phyloP scores from a whole-genome alignment of 2,329 filamentous ascomycete species.

The Helotiales sp. region DNA sequence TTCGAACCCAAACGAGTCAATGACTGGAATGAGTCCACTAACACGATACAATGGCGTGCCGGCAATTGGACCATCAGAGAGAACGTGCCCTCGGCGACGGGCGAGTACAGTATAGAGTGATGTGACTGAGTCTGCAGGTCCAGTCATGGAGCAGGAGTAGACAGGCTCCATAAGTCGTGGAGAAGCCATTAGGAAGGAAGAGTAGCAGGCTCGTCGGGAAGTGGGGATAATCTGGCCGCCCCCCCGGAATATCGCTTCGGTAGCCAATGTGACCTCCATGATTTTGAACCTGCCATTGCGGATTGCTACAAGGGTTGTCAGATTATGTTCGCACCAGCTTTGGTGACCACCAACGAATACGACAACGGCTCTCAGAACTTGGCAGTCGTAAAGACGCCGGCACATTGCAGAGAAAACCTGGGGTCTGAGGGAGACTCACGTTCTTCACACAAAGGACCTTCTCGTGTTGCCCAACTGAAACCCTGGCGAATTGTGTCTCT shows the following conservation, averaged over 20 bases:
- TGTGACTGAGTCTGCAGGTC: conserved; percentile 85
- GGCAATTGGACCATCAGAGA: conserved; percentile 91
- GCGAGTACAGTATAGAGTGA: conserved; percentile 92
- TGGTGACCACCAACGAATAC: conserved; percentile 31
- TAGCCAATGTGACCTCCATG: conserved; percentile 84
- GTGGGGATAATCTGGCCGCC: conserved; percentile 98
- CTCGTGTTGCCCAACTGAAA: conserved; percentile 93
- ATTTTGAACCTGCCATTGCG: conserved; percentile 98
- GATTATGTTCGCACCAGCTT: conserved; percentile 34
- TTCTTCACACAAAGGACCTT: conserved; percentile 97
- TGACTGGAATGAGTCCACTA: conserved; percentile 88
- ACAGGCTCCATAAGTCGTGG: conserved; percentile 96
- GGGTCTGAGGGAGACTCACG: conserved; percentile 61
- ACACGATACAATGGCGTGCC: conserved; percentile 94
- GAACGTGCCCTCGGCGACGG: conserved; percentile 85
- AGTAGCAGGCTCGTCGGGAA: conserved; percentile 89
- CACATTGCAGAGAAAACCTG: conserved; percentile 14
- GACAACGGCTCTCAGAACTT: neutral
- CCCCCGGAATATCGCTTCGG: conserved; percentile 91
- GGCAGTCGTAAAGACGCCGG: conserved; percentile 8
- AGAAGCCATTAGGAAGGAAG: conserved; percentile 94
- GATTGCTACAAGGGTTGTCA: conserved; percentile 66
- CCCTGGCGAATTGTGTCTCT: conserved; percentile 94
- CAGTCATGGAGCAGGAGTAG: conserved; percentile 91
- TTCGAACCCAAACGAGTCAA: conserved; percentile 97